A percentile compares a stretch with the other conserved stretches of the same genome.
Evolutionary conservation across 2,329 filamentous ascomycete species (phyloP).

Genomic region (Fusarium odoratissimum): DNA sequence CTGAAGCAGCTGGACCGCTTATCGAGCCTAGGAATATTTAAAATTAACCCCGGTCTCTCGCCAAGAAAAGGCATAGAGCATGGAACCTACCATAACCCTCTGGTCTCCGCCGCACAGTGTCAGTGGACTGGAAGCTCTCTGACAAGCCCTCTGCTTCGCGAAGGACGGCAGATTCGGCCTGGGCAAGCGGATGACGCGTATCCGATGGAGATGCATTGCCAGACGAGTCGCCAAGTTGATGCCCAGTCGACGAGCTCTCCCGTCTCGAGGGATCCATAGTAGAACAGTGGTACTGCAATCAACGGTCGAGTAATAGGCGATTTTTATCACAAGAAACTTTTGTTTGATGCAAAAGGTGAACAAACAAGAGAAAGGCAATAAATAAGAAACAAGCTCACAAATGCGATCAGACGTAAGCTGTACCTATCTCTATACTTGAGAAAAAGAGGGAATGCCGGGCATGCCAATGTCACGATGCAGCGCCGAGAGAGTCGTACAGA

Average conservation of each 20-base stretch:
- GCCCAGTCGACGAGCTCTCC: slow-evolving; percentile 51
- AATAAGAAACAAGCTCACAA: slow-evolving; percentile 1
- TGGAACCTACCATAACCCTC: slow-evolving; percentile 67
- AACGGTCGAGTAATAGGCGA: slow-evolving; percentile 10
- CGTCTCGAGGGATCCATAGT: slow-evolving; percentile 59
- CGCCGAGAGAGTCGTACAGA: slow-evolving; percentile 28
- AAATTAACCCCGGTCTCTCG: slow-evolving; percentile 22
- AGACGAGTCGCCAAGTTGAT: slow-evolving; percentile 53
- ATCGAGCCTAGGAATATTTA: slow-evolving; percentile 43
- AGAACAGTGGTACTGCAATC: slow-evolving; percentile 17
- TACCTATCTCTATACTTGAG: slow-evolving; percentile 21
- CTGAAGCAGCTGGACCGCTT: slow-evolving; percentile 35
- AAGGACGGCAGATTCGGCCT: slow-evolving; percentile 50
- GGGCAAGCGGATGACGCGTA: slow-evolving; percentile 55
- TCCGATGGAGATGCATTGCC: slow-evolving; percentile 62
- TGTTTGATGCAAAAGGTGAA: slow-evolving; percentile 19
- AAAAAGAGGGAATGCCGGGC: slow-evolving; percentile 44
- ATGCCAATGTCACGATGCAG: slow-evolving; percentile 43
- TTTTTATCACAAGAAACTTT: slow-evolving; percentile 9
- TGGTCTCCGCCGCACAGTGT: slow-evolving; percentile 68
- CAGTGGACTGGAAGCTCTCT: slow-evolving; percentile 69
- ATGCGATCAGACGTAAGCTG: slow-evolving; percentile 18
- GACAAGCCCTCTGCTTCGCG: slow-evolving; percentile 59
- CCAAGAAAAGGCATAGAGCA: slow-evolving; percentile 19
- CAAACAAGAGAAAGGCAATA: slow-evolving; percentile 11